Evolutionary conservation across 768 basidiomycete genomes (phyloP).

Genomic region (Leccinum subtestaceum): DNA sequence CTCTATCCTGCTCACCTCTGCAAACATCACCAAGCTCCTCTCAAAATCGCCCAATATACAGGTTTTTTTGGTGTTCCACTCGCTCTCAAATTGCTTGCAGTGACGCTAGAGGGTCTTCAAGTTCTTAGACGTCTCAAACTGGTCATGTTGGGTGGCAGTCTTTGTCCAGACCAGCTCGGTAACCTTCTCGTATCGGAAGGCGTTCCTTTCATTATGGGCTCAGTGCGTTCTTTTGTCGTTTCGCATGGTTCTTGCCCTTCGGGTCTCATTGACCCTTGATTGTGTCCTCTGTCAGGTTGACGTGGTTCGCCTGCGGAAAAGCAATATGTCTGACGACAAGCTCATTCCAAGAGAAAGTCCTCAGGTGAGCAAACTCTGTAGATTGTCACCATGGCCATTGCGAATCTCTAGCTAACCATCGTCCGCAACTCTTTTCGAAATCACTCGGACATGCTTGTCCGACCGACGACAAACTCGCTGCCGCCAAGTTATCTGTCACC

Average conservation of each 20-base stretch:
- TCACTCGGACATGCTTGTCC: no score
- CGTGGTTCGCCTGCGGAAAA: no score
- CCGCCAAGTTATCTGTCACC: no score
- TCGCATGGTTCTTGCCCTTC: neutral
- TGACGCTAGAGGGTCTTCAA: constrained; percentile 43
- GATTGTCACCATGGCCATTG: no score
- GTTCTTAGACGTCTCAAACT: constrained; percentile 43
- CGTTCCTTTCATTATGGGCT: constrained; percentile 49
- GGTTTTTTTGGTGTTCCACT: constrained; percentile 37
- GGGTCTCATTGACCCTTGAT: neutral
- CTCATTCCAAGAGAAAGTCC: no score
- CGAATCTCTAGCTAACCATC: no score
- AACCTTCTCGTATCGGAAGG: constrained; percentile 47
- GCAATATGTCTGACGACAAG: no score
- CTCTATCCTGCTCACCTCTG: constrained; percentile 44
- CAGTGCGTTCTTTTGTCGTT: constrained; percentile 32
- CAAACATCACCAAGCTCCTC: constrained; percentile 41
- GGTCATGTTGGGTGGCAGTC: constrained; percentile 50
- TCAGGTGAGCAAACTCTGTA: no score
- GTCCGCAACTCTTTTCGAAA: no score
- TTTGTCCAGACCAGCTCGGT: constrained; percentile 54
- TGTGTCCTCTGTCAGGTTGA: no score
- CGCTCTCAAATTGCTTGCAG: constrained; percentile 45
- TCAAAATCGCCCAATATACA: constrained; percentile 32
- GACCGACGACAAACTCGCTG: no score